A percentile compares a stretch with the other conserved stretches of the same genome.
phyloP scores from a whole-genome alignment of 805 yeast genomes.

The Wickerhamomyces chaumierensis region DNA sequence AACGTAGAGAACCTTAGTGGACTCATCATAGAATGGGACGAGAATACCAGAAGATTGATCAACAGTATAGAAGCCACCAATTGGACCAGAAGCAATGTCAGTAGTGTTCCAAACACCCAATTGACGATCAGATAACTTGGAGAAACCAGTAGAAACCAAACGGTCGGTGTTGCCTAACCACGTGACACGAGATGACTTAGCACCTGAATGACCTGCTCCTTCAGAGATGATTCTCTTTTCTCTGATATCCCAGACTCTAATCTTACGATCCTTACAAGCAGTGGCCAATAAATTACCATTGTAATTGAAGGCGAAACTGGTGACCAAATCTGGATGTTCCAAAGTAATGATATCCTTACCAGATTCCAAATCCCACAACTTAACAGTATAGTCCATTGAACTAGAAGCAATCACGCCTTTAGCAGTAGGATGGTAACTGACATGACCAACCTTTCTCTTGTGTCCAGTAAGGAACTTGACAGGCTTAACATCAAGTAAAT shows the following conservation, averaged over 20 bases:
- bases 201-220: slow-evolving; percentile 87
- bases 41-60: slow-evolving; percentile 90
- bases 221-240: slow-evolving; percentile 64
- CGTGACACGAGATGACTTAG: slow-evolving; percentile 75
- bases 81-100: slow-evolving; percentile 66
- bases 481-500: slow-evolving; percentile 62
- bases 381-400: slow-evolving; percentile 83
- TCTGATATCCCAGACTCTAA: slow-evolving; percentile 88
- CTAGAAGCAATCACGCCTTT: slow-evolving; percentile 79
- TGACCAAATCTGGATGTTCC: slow-evolving; percentile 81
- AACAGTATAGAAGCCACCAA: slow-evolving; percentile 77
- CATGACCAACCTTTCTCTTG: slow-evolving; percentile 86
- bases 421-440: slow-evolving; percentile 83
- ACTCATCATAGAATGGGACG: slow-evolving; percentile 82
- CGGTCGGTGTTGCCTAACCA: slow-evolving; percentile 89
- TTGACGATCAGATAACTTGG: slow-evolving; percentile 87
- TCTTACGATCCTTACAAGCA: slow-evolving; percentile 78
- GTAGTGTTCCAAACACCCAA: slow-evolving; percentile 86
- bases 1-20: slow-evolving; percentile 68
- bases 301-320: slow-evolving; percentile 86
- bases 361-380: slow-evolving; percentile 78
- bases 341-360: slow-evolving; percentile 64
- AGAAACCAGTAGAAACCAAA: slow-evolving; percentile 88
- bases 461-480: slow-evolving; percentile 70
- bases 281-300: slow-evolving; percentile 84